Conservation (phyloP, 1,284 basidiomycete species). For the Hemileia vastatrix region DNA sequence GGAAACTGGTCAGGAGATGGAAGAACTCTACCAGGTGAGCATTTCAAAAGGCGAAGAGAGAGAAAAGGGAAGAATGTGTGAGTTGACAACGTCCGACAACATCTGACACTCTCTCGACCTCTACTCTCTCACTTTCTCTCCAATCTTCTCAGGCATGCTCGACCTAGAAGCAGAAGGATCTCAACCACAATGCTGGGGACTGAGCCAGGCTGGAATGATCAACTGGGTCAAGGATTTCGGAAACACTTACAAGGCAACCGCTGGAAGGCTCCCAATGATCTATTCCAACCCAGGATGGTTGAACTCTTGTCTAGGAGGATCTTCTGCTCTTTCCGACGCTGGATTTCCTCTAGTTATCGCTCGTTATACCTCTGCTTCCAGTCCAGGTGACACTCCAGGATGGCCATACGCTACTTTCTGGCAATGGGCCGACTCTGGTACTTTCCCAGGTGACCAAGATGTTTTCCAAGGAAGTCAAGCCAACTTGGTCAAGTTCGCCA, state of each 20-base stretch:
- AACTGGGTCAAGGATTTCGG: conserved; percentile 56
- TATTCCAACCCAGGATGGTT: conserved; percentile 61
- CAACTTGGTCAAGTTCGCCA: conserved; percentile 34
- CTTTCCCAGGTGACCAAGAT: conserved; percentile 55
- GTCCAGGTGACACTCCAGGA: conserved; percentile 27
- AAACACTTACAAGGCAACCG: conserved; percentile 53
- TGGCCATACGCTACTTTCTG: conserved; percentile 55
- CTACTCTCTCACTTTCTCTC: too few relatives aligned
- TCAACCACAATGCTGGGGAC: conserved; percentile 56
- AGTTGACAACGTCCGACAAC: conserved; percentile 54
- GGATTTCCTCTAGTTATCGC: conserved; percentile 58
- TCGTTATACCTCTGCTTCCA: conserved; percentile 47
- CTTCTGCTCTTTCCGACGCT: conserved; percentile 50
- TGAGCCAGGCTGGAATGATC: conserved; percentile 53
- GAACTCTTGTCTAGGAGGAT: conserved; percentile 58
- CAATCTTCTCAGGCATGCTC: too few relatives aligned
- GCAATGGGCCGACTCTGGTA: conserved; percentile 54
- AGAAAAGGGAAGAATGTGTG: too few relatives aligned
- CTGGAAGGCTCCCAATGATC: conserved; percentile 51
- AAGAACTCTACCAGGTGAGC: conserved; percentile 56
- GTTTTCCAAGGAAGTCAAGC: conserved; percentile 50
- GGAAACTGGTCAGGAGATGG: conserved; percentile 52
- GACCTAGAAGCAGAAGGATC: background rate
- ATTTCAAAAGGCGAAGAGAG: too few relatives aligned
- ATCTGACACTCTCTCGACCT: background rate